These are phyloP conservation scores for Gossypium stocksii DNA, from an alignment of 345 rosid species.

Conservation along the genomic window DNA sequence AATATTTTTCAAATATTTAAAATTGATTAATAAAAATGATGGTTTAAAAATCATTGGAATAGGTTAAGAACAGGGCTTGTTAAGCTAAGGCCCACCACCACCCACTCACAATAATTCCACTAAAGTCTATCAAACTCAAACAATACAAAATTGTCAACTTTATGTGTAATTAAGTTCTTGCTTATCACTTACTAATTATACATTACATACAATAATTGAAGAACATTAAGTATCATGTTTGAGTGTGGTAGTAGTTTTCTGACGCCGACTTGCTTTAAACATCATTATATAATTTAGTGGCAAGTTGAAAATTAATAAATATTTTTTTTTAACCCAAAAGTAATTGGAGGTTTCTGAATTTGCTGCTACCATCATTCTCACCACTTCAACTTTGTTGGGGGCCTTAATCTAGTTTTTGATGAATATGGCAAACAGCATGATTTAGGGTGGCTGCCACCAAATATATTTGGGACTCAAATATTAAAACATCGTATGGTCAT, in stretches of 20 bases:
- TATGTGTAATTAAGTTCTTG: neutral
- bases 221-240: neutral
- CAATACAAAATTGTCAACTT: neutral
- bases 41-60: too few relatives aligned
- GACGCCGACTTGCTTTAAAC: neutral
- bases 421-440: neutral
- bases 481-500: neutral
- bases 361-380: neutral
- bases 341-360: neutral
- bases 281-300: neutral
- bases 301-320: neutral
- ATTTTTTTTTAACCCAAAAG: neutral
- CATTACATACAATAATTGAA: neutral
- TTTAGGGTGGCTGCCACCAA: neutral
- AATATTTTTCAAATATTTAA: too few relatives aligned
- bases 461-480: neutral
- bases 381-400: too few relatives aligned
- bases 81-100: neutral
- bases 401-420: neutral
- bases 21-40: too few relatives aligned
- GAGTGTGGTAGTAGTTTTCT: neutral
- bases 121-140: neutral
- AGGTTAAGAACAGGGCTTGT: neutral
- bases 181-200: neutral
- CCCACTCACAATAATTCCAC: constrained; percentile 1